A percentile compares a stretch with the other conserved stretches of the same genome.
Evolutionary conservation across 2,329 filamentous ascomycete species (phyloP).

Genomic region (Calonectria pteridis): DNA sequence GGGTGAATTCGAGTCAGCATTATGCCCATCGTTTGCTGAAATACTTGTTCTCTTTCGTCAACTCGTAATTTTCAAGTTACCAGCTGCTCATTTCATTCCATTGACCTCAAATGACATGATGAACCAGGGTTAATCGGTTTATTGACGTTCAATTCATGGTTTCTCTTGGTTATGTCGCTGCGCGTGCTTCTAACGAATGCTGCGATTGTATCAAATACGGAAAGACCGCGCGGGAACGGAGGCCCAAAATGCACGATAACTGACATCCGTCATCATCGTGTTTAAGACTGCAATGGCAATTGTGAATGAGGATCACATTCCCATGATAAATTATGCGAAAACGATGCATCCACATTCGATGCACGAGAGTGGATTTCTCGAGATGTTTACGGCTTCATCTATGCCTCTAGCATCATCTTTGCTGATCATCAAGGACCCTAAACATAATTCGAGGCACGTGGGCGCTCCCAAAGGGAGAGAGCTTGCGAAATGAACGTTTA

Average conservation of each 20-base stretch:
- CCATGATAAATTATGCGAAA: not conserved
- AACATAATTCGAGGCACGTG: not conserved
- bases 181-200: not conserved
- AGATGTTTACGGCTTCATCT: not conserved
- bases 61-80: no score
- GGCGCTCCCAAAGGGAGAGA: not conserved
- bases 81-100: not conserved
- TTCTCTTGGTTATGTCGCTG: not conserved
- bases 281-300: not conserved
- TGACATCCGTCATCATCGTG: not conserved
- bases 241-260: not conserved
- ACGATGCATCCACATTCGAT: no score
- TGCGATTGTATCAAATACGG: not conserved
- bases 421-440: not conserved
- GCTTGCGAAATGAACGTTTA: not conserved
- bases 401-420: not conserved
- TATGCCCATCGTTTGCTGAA: not conserved
- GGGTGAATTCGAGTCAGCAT: not conserved
- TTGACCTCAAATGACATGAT: not conserved
- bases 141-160: not conserved
- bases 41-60: not conserved
- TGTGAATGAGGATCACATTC: not conserved
- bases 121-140: not conserved
- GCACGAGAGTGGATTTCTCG: not conserved
- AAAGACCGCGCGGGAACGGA: not conserved